Base-by-base conservation (phyloP, 2,329 filamentous ascomycete genomes). In the Fusarium beomiforme region DNA sequence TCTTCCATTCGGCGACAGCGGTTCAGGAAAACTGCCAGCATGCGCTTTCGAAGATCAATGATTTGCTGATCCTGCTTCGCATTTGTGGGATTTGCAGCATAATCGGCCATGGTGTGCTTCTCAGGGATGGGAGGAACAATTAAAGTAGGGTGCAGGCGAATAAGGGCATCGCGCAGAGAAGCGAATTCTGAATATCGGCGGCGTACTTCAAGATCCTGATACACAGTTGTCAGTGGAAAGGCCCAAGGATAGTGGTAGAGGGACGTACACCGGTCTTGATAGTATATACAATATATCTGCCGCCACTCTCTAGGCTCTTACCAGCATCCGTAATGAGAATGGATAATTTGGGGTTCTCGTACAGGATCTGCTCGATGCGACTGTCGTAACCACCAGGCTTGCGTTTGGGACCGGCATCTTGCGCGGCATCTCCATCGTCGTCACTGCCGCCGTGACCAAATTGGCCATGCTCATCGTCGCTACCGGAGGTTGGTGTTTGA, bases 101-200 rank as follows among this genome's bases (percentile, higher is more conserved):
- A 99, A 81, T 99, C 96, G 67, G 95, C 95, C 92, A 99, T 97
- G 47, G 94, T 96, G 81, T 99, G 96, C 82, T 99, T 99, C 83
- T 99, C 97, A 24, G 96, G 96, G 77, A 99, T 99, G 6, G 96
- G 96, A 11, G 96, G 97, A 56, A 99, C 93, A 76, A 99, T 93
- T 43, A 99, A 87, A 0, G 96, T 99, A 11, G 97, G 96, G 79
- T 99, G 97, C 69, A 99, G 88, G 75, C 93, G 92, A 49, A 95
- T 94, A 31, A 99, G 88, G 5, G 95, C 95, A 76, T 94, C 91
- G 77, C 96, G 90, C 62, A 99, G 85, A 19, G 95, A 97, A 37
- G 93, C 92, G 78, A 99, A 99, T 81, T 99, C 96, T 2, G 96
- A 99, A 82, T 99, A 99, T 77, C 96, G 89, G 76, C 96, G 90